Evolutionary conservation across 2,329 filamentous ascomycete species (phyloP).

Genomic region (Colletotrichum godetiae): DNA sequence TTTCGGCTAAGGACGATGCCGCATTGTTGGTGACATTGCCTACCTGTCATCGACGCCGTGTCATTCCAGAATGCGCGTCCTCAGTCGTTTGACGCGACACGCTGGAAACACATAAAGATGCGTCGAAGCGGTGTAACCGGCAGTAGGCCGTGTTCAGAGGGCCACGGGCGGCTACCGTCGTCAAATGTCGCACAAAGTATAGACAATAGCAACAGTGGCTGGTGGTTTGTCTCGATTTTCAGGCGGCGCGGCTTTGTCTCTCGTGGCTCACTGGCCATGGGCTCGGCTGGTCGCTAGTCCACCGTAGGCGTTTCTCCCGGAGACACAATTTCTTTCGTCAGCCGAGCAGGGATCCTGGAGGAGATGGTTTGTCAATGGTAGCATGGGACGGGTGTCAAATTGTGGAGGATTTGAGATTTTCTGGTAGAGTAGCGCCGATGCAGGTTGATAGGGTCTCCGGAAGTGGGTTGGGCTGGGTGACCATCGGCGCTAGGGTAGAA

Average conservation of each 20-base stretch:
- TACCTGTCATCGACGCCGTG: background rate
- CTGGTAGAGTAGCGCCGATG: constrained; percentile 29
- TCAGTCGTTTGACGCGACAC: background rate
- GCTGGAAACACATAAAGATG: background rate
- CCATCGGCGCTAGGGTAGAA: constrained; percentile 15
- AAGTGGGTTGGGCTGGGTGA: constrained; percentile 19
- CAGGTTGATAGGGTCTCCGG: constrained; percentile 10
- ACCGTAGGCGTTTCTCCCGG: background rate
- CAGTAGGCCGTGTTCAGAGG: constrained; percentile 1
- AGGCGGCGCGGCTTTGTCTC: background rate
- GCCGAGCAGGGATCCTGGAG: constrained; percentile 19
- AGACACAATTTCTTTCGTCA: constrained; percentile 16
- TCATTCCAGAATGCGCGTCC: constrained; percentile 17
- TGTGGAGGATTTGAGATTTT: constrained; percentile 32
- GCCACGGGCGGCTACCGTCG: background rate
- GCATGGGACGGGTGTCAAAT: constrained; percentile 5
- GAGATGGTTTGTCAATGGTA: constrained; percentile 15
- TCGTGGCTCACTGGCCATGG: background rate
- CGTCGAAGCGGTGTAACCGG: background rate
- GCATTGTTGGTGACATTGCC: background rate
- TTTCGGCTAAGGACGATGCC: constrained; percentile 1
- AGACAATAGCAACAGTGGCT: constrained; percentile 1
- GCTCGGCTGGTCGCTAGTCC: constrained; percentile 7
- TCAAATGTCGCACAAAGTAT: constrained; percentile 1
- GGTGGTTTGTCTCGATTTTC: background rate